These are phyloP conservation scores for Lachancea thermotolerans DNA, from an alignment of 805 yeast species.

Conservation along the genomic window DNA sequence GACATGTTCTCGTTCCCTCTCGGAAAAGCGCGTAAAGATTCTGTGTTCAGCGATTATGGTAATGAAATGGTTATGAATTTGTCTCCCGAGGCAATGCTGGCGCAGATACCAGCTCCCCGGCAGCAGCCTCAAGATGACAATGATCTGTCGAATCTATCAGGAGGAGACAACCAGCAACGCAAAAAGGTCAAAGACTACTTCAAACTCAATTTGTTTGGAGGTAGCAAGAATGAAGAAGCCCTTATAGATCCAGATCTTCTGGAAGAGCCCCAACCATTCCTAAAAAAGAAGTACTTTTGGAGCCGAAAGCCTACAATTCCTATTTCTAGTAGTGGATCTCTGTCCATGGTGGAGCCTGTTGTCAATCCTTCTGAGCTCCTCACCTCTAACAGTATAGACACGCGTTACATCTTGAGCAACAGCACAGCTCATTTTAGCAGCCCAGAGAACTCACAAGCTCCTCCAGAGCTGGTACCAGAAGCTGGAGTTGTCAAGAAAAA, in stretches of 20 bases:
- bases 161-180: slow-evolving; percentile 6
- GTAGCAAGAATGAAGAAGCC: slow-evolving; percentile 5
- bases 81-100: slow-evolving; percentile 1
- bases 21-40: slow-evolving; percentile 6
- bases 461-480: slow-evolving; percentile 2
- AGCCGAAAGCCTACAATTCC: slow-evolving; percentile 17
- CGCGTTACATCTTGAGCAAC: slow-evolving; percentile 2
- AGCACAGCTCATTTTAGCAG: background rate
- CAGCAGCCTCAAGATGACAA: background rate
- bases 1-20: slow-evolving; percentile 4
- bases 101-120: background rate
- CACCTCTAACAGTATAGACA: background rate
- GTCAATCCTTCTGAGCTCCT: slow-evolving; percentile 6
- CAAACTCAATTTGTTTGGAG: slow-evolving; percentile 22
- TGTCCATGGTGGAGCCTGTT: slow-evolving; percentile 3
- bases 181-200: slow-evolving; percentile 25
- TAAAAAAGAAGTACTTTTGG: slow-evolving; percentile 25
- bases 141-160: slow-evolving; percentile 1
- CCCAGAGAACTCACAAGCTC: slow-evolving; percentile 1
- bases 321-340: background rate
- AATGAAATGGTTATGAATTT: slow-evolving; percentile 9
- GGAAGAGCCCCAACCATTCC: slow-evolving; percentile 14
- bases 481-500: slow-evolving; percentile 11
- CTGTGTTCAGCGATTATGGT: slow-evolving; percentile 9
- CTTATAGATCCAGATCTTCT: slow-evolving; percentile 5